phyloP scores from a whole-genome alignment of 371 early-diverging fungal genomes.

The Mycotypha africana region DNA sequence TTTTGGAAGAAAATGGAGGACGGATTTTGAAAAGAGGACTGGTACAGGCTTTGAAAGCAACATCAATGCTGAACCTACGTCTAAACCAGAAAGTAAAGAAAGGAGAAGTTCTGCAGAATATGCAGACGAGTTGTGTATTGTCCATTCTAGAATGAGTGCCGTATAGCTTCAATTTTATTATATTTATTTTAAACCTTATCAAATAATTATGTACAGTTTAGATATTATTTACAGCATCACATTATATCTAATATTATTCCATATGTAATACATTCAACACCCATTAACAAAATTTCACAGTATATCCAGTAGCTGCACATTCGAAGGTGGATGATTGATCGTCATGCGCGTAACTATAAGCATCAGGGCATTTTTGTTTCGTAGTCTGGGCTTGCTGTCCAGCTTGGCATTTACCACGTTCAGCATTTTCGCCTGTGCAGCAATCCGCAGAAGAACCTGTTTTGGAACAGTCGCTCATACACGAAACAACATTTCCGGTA shows the following conservation, averaged over 20 bases:
- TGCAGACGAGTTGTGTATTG: neutral
- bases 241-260: too few relatives aligned
- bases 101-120: too few relatives aligned
- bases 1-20: conserved; percentile 21
- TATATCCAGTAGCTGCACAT: conserved; percentile 9
- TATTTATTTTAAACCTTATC: neutral
- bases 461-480: conserved; percentile 31
- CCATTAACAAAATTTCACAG: conserved; percentile 14
- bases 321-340: conserved; percentile 18
- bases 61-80: too few relatives aligned
- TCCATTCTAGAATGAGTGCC: neutral
- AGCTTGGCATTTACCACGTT: conserved; percentile 22
- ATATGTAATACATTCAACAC: too few relatives aligned
- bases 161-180: neutral
- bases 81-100: too few relatives aligned
- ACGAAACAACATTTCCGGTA: conserved; percentile 25
- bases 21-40: conserved; percentile 8
- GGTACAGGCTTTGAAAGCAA: too few relatives aligned
- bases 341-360: conserved; percentile 27
- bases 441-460: conserved; percentile 18
- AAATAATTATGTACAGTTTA: too few relatives aligned
- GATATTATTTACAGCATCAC: too few relatives aligned
- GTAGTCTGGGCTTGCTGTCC: conserved; percentile 12
- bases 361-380: conserved; percentile 36
- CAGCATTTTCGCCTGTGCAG: conserved; percentile 27